Conservation (phyloP, 805 yeast genomes). For the Yarrowia sp. region DNA sequence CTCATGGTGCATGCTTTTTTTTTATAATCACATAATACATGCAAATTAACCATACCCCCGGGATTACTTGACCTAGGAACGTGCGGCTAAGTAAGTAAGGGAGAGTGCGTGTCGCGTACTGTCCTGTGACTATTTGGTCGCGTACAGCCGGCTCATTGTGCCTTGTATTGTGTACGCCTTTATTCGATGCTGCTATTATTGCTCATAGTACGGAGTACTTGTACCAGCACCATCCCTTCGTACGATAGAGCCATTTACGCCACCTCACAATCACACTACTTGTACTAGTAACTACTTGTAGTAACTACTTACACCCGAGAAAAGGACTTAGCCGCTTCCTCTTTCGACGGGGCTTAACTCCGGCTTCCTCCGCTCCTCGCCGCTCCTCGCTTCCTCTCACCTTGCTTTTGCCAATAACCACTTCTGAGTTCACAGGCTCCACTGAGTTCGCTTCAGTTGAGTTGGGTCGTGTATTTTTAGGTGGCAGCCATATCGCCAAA, state of each 20-base stretch:
- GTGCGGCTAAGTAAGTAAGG: background rate
- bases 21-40: too few species aligned
- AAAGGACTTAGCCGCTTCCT: background rate
- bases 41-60: background rate
- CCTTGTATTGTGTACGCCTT: too few species aligned
- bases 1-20: background rate
- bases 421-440: constrained; percentile 5
- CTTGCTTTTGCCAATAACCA: constrained; percentile 17
- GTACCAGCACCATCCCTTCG: background rate
- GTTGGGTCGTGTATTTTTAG: constrained; percentile 1
- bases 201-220: too few species aligned
- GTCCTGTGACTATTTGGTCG: background rate
- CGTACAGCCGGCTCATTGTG: background rate
- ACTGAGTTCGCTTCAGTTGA: too few species aligned
- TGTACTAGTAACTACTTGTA: too few species aligned
- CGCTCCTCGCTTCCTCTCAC: too few species aligned
- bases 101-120: background rate
- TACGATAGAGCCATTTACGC: too few species aligned
- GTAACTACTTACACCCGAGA: too few species aligned
- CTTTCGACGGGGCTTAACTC: background rate
- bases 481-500: too few species aligned
- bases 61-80: background rate
- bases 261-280: too few species aligned
- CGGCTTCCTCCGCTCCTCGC: background rate
- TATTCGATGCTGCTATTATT: background rate